A percentile compares a stretch with the other conserved stretches of the same genome.
phyloP scores from a whole-genome alignment of 352 stramenopile species.

The Phytophthora nicotianae region DNA sequence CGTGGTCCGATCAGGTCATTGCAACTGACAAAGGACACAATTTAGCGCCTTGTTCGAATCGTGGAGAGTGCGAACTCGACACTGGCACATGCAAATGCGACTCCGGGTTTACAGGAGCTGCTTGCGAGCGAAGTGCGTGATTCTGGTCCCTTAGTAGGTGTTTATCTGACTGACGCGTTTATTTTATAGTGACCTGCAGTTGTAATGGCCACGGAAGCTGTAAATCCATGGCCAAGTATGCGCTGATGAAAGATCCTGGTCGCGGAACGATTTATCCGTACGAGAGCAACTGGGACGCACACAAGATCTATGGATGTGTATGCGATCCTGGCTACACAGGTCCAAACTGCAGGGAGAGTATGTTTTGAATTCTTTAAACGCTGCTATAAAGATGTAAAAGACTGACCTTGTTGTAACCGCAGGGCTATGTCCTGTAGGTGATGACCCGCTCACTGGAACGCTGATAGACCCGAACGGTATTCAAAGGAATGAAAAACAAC shows the following conservation, averaged over 20 bases:
- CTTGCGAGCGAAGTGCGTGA: constrained; percentile 74
- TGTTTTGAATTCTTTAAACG: constrained; percentile 7
- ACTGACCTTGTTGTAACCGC: neutral
- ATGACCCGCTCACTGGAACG: constrained; percentile 87
- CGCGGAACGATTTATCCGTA: constrained; percentile 56
- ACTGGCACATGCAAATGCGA: constrained; percentile 70
- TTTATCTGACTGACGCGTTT: neutral
- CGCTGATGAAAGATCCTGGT: constrained; percentile 66
- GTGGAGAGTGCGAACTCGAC: constrained; percentile 61
- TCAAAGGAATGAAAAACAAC: constrained; percentile 74
- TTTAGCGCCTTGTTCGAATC: constrained; percentile 89
- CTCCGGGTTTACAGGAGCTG: constrained; percentile 74
- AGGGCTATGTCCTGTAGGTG: constrained; percentile 79
- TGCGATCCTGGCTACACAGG: constrained; percentile 85
- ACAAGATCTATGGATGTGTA: constrained; percentile 86
- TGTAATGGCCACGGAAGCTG: constrained; percentile 87
- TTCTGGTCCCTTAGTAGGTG: neutral
- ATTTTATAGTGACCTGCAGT: constrained; percentile 58
- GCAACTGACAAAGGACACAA: constrained; percentile 78
- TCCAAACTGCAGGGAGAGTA: constrained; percentile 72
- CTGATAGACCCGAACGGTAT: constrained; percentile 63
- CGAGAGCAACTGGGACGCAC: constrained; percentile 78
- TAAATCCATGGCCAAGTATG: constrained; percentile 68
- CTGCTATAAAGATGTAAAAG: neutral
- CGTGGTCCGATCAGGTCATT: constrained; percentile 76